phyloP scores from a whole-genome alignment of 306 rosid genomes.

The Fagus sylvatica region DNA sequence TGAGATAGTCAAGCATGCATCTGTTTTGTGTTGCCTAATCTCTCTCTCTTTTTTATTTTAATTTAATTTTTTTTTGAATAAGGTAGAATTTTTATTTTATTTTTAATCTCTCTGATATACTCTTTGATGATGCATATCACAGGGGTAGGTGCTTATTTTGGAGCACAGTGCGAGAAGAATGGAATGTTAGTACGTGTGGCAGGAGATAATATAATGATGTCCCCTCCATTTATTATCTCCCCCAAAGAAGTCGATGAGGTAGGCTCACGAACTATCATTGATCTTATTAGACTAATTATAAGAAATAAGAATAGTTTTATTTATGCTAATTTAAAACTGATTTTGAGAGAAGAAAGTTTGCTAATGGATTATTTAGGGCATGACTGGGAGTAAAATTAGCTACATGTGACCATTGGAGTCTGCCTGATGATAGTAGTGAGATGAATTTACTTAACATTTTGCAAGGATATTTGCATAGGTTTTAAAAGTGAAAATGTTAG shows the following conservation, averaged over 20 bases:
- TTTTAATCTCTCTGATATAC: not conserved
- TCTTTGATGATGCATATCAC: conserved; percentile 11
- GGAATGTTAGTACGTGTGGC: conserved; percentile 85
- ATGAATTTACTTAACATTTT: not conserved
- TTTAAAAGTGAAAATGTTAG: too few species aligned
- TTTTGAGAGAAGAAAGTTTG: not conserved
- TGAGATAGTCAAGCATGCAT: not conserved
- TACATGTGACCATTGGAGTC: not conserved
- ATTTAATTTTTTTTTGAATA: too few species aligned
- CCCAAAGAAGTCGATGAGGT: conserved; percentile 81
- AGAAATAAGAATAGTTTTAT: not conserved
- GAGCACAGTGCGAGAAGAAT: conserved; percentile 69
- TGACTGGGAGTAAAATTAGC: not conserved
- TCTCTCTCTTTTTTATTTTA: not conserved
- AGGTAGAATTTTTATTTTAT: too few species aligned
- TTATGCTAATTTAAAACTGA: not conserved
- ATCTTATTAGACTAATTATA: conserved; percentile 8
- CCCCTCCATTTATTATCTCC: conserved; percentile 71
- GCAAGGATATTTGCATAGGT: not conserved
- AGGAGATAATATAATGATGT: conserved; percentile 87
- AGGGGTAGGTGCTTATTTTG: conserved; percentile 82
- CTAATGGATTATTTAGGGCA: not conserved
- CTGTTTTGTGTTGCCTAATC: conserved; percentile 6
- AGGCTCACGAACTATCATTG: conserved; percentile 19
- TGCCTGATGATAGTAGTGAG: not conserved